Percentiles rank a stretch among this genome's conserved stretches.
phyloP scores from a whole-genome alignment of 345 rosid genomes.

The Citrus glauca region DNA sequence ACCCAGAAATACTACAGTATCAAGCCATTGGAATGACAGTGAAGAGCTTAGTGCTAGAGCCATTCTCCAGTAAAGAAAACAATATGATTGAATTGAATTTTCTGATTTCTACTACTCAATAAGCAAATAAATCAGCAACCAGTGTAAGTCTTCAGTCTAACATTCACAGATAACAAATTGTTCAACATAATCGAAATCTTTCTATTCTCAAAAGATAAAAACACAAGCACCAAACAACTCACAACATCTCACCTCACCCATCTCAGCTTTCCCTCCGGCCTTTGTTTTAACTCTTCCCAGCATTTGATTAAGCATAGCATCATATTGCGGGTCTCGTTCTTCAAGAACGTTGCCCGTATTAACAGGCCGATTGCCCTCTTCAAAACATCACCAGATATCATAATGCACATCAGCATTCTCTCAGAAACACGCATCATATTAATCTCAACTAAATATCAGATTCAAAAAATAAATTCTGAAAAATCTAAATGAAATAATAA shows the following conservation, averaged over 20 bases:
- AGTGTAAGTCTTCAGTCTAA: neutral
- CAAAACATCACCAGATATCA: conserved; percentile 3
- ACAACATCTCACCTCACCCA: conserved; percentile 71
- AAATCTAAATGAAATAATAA: too few relatives aligned
- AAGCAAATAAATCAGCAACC: neutral
- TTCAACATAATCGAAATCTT: neutral
- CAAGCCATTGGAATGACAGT: neutral
- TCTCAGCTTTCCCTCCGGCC: conserved; percentile 84
- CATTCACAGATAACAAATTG: neutral
- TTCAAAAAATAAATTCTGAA: too few relatives aligned
- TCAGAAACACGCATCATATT: neutral
- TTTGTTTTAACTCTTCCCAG: conserved; percentile 76
- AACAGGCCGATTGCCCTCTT: conserved; percentile 35
- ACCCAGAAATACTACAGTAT: neutral
- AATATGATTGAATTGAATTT: neutral
- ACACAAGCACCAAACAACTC: neutral
- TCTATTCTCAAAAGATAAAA: neutral
- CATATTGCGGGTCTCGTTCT: conserved; percentile 63
- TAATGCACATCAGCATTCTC: neutral
- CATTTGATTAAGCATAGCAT: conserved; percentile 87
- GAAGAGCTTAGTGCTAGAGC: neutral
- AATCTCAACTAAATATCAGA: neutral
- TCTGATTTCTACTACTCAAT: neutral
- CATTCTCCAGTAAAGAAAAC: neutral
- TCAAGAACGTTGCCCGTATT: conserved; percentile 54